Evolutionary conservation across 768 basidiomycete genomes (phyloP), one percentile per base, ranked within the genome.

Genomic region (Lepiota venenata): DNA sequence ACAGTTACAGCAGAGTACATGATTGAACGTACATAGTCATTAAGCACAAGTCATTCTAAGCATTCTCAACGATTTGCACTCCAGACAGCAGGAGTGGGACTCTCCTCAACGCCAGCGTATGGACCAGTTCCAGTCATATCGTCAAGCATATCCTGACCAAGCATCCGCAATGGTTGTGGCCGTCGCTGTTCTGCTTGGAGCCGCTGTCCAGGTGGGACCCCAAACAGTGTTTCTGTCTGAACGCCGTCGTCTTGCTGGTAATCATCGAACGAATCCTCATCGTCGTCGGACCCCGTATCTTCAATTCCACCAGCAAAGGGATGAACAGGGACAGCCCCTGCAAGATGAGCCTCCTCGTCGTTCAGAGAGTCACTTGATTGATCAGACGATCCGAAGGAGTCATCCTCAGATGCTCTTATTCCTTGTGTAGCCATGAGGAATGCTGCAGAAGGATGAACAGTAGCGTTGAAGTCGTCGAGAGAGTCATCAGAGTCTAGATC

Each of bases 151-250:
- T 83, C 80, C 49, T 81, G 78, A 0, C 87, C 86, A n/a, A 80
- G 69, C 77, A 89, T 74, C 62, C 74, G 72, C 57, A 88, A 58
- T 47, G 74, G 65, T 14, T 66, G 66, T 15, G 57, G 68, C 12
- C 64, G 61, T 32, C 59, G 61, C 36, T 66, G 50, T 52, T 61
- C 56, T 47, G 56, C 60, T 37, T 55, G 55, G 55, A 67, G 64
- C 44, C 82, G 71, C 56, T 78, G 77, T 35, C 74, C 79, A 38
- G 83, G 83, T 8, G 78, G 77, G 10, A 82, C 79, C 14, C 88
- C 88, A 68, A 91, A 90, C 50, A 90, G 68, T 11, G 88, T 88
- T 66, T 89, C 85, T 61, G 84, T 83, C 47, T 75, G 71, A 21
- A 58, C 63, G n/a, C 64, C 70, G 36, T 71, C 71, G 46, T 60